Base-by-base conservation (phyloP, 2,329 filamentous ascomycete species). In the Colletotrichum lentis region DNA sequence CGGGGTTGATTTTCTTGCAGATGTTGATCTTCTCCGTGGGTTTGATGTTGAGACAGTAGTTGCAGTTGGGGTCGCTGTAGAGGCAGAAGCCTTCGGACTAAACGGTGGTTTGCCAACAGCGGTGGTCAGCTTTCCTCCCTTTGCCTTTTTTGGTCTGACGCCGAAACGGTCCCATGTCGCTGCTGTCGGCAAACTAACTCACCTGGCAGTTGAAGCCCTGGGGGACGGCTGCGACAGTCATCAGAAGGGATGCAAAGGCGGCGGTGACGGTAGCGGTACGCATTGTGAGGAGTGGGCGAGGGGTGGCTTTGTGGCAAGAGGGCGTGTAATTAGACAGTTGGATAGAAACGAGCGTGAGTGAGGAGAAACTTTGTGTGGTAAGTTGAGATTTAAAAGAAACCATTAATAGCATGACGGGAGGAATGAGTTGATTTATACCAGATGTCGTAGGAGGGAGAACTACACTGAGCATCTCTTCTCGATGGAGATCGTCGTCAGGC, bases 141-240 rank as follows among this genome's bases (percentile, higher is more conserved):
- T 41, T 1, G 35, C 52, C n/a, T n/a, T n/a, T n/a, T n/a, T 10
- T 54, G 7, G 52, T 52, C 11, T 27, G 27, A 27, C 27, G 5
- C 8, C 14, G 8, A 18, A 16, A 20, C 14, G n/a, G 35, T 39
- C n/a, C n/a, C 35, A 27, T 27, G 35, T 35, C n/a, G 14, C 46
- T 22, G 14, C 35, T 53, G 22, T 44, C 35, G 16, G 18, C 27
- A n/a, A n/a, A n/a, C n/a, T n/a, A 22, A n/a, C 47, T 35, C 4
- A 61, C 58, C 47, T 61, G 43, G 58, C 58, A 53, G 47, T 43
- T 53, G 58, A 61, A 61, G 58, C 58, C 58, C 37, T 61, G 58
- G 12, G 58, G 31, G 44, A 52, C 58, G 22, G 58, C 58, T n/a
- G 31, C 47, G n/a, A 20, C 35, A 20, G 47, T 35, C 58, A 52